phyloP scores from a whole-genome alignment of 129 eudicot genomes.

The Tagetes patula region DNA sequence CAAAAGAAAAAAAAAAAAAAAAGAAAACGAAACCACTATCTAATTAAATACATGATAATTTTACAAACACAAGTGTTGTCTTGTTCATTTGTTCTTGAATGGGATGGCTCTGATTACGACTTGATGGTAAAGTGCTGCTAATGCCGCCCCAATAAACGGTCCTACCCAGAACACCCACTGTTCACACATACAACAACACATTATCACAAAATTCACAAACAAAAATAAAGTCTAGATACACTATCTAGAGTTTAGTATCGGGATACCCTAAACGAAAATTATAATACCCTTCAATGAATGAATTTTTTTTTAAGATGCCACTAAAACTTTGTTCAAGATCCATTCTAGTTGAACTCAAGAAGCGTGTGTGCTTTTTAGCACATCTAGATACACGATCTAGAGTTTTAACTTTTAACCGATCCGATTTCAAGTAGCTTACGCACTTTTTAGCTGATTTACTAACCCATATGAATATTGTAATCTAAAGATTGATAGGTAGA shows the following conservation, averaged over 20 bases:
- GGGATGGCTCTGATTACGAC: slow-evolving; percentile 83
- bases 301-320: no score
- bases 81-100: slow-evolving; percentile 47
- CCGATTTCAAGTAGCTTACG: neutral
- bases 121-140: slow-evolving; percentile 68
- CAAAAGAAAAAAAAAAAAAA: neutral
- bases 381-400: no score
- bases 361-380: no score
- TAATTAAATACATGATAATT: slow-evolving; percentile 2
- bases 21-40: neutral
- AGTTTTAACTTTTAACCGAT: no score
- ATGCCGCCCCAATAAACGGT: slow-evolving; percentile 75
- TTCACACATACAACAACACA: neutral
- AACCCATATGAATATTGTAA: neutral
- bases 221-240: no score
- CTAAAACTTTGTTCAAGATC: no score
- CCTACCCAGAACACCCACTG: slow-evolving; percentile 95
- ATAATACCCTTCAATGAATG: no score
- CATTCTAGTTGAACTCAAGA: no score
- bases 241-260: no score
- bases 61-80: slow-evolving; percentile 11
- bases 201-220: no score
- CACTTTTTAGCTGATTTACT: neutral
- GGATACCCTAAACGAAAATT: no score
- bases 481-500: neutral